Evolutionary conservation across 176 grass and related monocot species (phyloP).

Genomic region (Musa schizocarpa): DNA sequence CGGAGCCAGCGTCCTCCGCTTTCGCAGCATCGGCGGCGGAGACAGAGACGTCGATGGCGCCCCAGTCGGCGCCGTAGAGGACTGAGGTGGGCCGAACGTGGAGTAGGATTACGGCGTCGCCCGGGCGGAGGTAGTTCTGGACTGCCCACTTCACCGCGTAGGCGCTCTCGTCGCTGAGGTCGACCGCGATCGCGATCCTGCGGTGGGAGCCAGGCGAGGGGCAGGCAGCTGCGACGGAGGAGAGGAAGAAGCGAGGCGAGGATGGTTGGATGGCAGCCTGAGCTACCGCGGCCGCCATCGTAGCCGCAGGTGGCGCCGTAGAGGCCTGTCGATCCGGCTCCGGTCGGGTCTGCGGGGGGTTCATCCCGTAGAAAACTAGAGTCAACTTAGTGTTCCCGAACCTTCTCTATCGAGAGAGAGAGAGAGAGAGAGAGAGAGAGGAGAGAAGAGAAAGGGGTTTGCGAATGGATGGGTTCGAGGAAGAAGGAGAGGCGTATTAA

Average conservation of each 20-base stretch:
- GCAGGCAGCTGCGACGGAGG: background rate
- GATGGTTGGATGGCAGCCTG: background rate
- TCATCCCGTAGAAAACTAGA: background rate
- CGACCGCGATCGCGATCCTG: background rate
- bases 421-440: background rate
- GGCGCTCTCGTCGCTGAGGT: slow-evolving; percentile 8
- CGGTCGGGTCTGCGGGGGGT: background rate
- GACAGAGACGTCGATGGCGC: background rate
- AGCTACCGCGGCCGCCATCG: background rate
- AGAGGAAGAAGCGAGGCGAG: background rate
- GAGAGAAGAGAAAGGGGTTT: background rate
- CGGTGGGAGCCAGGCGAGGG: background rate
- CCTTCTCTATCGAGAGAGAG: too few species aligned
- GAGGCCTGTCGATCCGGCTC: background rate
- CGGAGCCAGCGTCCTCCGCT: background rate
- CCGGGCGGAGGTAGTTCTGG: background rate
- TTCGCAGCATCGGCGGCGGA: background rate
- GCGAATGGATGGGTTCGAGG: too few species aligned
- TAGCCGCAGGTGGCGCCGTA: background rate
- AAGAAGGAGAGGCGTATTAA: background rate
- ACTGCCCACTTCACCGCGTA: slow-evolving; percentile 1
- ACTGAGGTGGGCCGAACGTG: background rate
- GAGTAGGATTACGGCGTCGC: background rate
- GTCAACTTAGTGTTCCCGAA: too few species aligned
- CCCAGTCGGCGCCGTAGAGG: slow-evolving; percentile 9